Evolutionary conservation across 2,329 filamentous ascomycete species (phyloP).

Genomic region (Apiospora koreana): DNA sequence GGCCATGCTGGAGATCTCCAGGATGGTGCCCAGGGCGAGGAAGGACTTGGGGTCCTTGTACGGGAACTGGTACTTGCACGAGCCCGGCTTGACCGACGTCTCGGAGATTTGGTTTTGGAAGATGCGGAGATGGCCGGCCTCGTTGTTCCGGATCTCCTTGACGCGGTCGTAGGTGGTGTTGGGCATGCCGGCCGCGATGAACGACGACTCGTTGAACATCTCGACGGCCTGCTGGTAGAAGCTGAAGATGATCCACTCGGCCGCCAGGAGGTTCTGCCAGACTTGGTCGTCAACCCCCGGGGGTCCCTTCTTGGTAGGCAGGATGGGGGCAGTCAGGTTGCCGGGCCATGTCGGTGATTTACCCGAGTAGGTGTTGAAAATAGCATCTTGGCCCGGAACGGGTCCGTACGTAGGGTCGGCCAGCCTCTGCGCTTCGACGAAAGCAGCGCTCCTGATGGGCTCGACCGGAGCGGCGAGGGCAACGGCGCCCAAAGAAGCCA

Average conservation of each 20-base stretch:
- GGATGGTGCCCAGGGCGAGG: constrained; percentile 32
- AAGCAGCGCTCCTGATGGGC: neutral
- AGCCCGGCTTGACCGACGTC: constrained; percentile 41
- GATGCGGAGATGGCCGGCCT: constrained; percentile 45
- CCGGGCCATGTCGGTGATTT: constrained; percentile 37
- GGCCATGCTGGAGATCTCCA: constrained; percentile 40
- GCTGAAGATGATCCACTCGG: constrained; percentile 46
- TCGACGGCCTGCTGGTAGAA: constrained; percentile 46
- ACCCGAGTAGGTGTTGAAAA: constrained; percentile 36
- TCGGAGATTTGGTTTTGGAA: constrained; percentile 44
- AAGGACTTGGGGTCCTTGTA: constrained; percentile 24
- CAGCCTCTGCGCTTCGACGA: constrained; percentile 22
- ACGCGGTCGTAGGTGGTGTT: constrained; percentile 36
- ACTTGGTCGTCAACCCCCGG: constrained; percentile 41
- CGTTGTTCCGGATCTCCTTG: constrained; percentile 44
- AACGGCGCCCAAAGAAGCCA: constrained; percentile 38
- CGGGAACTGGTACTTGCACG: constrained; percentile 24
- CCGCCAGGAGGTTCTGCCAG: constrained; percentile 45
- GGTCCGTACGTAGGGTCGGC: constrained; percentile 32
- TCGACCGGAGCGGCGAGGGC: neutral
- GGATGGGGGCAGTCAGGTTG: constrained; percentile 35
- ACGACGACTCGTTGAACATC: constrained; percentile 36
- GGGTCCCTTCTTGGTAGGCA: constrained; percentile 26
- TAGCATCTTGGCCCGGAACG: constrained; percentile 31
- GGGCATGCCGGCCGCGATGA: constrained; percentile 31